Evolutionary conservation across 2,329 filamentous ascomycete species (phyloP).

Genomic region (Scedosporium apiospermum): DNA sequence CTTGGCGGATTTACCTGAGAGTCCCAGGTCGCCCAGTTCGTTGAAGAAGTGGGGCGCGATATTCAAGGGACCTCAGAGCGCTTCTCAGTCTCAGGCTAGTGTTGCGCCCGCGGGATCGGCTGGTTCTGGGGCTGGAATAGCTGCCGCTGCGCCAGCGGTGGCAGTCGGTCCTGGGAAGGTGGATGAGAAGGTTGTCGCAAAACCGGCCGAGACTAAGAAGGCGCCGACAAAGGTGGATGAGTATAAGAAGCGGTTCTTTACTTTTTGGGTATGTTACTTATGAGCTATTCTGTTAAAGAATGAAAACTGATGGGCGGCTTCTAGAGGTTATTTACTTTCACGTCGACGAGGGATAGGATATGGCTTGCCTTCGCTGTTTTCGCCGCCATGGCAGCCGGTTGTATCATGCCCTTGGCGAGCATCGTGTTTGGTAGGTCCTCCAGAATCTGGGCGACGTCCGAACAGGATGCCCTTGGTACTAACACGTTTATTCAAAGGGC

Average conservation of each 20-base stretch:
- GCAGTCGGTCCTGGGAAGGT: background rate
- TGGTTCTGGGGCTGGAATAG: background rate
- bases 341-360: conserved; percentile 5
- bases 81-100: background rate
- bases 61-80: background rate
- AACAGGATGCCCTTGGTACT: background rate
- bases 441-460: too few relatives aligned
- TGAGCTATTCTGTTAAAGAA: background rate
- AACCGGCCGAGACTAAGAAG: background rate
- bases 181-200: background rate
- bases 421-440: conserved; percentile 21
- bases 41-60: background rate
- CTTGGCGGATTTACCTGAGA: conserved; percentile 2
- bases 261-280: background rate
- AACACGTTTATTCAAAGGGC: conserved; percentile 5
- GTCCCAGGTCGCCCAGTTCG: background rate
- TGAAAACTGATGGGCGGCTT: background rate
- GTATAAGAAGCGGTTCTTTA: conserved; percentile 1
- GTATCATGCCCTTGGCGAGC: conserved; percentile 22
- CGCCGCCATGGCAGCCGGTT: conserved; percentile 9
- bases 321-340: conserved; percentile 9
- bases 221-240: background rate
- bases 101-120: background rate
- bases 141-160: background rate
- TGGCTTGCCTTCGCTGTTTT: conserved; percentile 4